Evolutionary conservation across 176 grass and related monocot species (phyloP).

Genomic region (Microstegium vimineum): DNA sequence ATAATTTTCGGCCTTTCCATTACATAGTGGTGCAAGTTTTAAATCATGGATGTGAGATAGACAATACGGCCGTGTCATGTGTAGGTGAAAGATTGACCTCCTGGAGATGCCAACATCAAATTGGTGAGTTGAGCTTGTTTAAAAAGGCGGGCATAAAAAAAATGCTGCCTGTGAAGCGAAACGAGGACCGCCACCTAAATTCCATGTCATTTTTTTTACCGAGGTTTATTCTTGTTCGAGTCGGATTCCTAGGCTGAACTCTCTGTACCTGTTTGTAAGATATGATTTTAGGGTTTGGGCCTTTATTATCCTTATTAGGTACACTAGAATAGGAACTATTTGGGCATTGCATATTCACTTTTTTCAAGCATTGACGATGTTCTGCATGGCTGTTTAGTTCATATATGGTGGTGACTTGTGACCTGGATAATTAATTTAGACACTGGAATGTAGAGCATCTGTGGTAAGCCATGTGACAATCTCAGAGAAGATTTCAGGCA

Average conservation of each 20-base stretch:
- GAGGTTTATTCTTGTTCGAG: background rate
- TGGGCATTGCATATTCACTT: background rate
- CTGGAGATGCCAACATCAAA: conserved; percentile 7
- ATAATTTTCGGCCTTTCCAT: conserved; percentile 6
- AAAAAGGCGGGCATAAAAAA: background rate
- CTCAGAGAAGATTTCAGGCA: background rate
- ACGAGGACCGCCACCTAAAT: background rate
- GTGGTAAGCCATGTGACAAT: background rate
- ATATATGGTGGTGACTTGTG: background rate
- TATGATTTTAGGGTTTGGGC: conserved; percentile 3
- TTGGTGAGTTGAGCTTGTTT: background rate
- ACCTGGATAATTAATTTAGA: background rate
- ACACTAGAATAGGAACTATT: background rate
- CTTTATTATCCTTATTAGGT: background rate
- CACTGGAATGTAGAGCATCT: background rate
- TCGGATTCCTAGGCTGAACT: background rate
- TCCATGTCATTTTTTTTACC: background rate
- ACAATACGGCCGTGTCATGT: background rate
- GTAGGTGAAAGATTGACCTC: conserved; percentile 3
- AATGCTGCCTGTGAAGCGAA: background rate
- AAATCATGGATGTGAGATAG: conserved; percentile 1
- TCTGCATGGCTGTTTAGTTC: background rate
- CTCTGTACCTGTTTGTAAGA: background rate
- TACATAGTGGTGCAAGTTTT: conserved; percentile 19
- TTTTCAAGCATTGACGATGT: background rate